Evolutionary conservation across 805 yeast species (phyloP).

Genomic region (Lipomyces chichibuensis): DNA sequence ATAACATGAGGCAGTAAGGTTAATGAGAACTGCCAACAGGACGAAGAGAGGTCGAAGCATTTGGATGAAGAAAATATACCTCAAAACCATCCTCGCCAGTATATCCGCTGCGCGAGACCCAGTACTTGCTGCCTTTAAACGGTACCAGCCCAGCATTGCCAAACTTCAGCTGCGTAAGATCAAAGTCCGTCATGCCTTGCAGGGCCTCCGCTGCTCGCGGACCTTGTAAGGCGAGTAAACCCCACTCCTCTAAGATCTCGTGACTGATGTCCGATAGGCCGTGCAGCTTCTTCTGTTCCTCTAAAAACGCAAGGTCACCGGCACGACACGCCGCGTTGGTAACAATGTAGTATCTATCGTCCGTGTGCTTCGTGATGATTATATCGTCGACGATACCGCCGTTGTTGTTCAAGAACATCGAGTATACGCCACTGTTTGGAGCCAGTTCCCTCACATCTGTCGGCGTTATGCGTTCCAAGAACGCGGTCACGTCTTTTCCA

Average conservation of each 20-base stretch:
- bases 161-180: conserved; percentile 66
- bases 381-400: conserved; percentile 95
- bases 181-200: conserved; percentile 61
- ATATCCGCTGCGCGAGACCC: conserved; percentile 93
- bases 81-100: conserved; percentile 99
- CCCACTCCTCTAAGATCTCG: conserved; percentile 59
- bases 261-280: conserved; percentile 42
- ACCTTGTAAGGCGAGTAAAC: conserved; percentile 90
- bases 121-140: conserved; percentile 46
- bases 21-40: background rate
- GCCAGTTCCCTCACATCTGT: conserved; percentile 67
- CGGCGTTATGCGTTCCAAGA: conserved; percentile 85
- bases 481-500: conserved; percentile 68
- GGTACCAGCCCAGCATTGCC: conserved; percentile 51
- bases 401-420: conserved; percentile 64
- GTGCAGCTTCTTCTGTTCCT: conserved; percentile 51
- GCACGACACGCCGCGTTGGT: conserved; percentile 95
- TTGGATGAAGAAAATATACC: conserved; percentile 62
- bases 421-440: conserved; percentile 67
- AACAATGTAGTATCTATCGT: conserved; percentile 75
- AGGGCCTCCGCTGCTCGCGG: conserved; percentile 76
- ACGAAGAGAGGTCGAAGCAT: background rate
- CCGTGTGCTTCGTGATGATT: conserved; percentile 80
- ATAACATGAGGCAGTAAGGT: background rate
- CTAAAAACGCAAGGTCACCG: conserved; percentile 71